Evolutionary conservation across 495 filamentous ascomycete species (phyloP), one percentile per base, ranked within the genome.

Genomic region (Aspergillus carlsbadensis): DNA sequence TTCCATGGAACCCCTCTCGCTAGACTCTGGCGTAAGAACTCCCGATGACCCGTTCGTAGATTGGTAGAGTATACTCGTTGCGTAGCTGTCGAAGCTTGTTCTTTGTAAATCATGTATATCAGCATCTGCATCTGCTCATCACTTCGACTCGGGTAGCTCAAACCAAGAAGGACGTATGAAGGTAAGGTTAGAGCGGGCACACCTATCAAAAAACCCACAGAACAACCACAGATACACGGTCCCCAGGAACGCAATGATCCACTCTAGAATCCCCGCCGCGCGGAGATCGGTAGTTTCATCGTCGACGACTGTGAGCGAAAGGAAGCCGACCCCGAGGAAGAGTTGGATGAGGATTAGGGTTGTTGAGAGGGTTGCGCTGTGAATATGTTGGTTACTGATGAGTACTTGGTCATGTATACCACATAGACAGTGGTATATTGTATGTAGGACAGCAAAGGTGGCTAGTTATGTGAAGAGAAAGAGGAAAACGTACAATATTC

Each of bases 191-290:
- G 35, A 29, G 31, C 31, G 17, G n/a, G n/a, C n/a, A n/a, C 59
- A 65, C 58, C 63, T 42, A 60, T 65, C 63, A 5, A 65, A 57
- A 45, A 65, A 65, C 10, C 63, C 63, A 36, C 56, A 54, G 45
- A 65, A 62, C 11, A 65, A 24, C 63, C 63, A 65, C 31, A 65
- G 43, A 58, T 65, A 65, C 8, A 60, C 33, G 1, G 63, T 62
- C 6, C 63, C 63, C 26, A 65, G 49, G 34, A 65, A 65, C 0
- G 57, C 63, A 44, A 65, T 65, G 6, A 65, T 49, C 63, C 63
- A 65, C 47, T 65, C 63, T 17, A 65, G 35, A 20, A 65, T 62
- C 2, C 52, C 63, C 15, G 59, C 63, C 5, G 46, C 40, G 10
- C 55, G 53, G 40, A 59, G 61, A 21, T 54, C 26, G 31, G 37